These are phyloP conservation scores for Coemansia erecta DNA, from an alignment of 192 early-diverging fungal species.

Conservation along the genomic window DNA sequence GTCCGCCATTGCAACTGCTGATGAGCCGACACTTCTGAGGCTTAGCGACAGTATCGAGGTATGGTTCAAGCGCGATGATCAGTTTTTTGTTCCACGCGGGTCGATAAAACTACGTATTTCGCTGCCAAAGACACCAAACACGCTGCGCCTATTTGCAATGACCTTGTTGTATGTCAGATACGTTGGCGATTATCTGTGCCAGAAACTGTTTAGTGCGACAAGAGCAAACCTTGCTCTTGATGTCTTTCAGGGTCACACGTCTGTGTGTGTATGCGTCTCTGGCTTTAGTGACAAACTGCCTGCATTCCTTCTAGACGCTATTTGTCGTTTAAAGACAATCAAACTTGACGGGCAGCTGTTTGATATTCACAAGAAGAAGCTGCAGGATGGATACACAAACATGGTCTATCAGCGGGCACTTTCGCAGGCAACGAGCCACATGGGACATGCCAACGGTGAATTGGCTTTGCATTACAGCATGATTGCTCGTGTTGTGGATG, in stretches of 20 bases:
- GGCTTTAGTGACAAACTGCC: conserved; percentile 86
- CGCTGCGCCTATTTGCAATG: not conserved
- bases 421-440: conserved; percentile 58
- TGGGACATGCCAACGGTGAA: conserved; percentile 15
- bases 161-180: not conserved
- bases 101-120: not conserved
- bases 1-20: not conserved
- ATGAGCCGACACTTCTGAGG: not conserved
- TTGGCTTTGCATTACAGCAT: conserved; percentile 64
- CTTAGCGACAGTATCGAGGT: not conserved
- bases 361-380: conserved; percentile 47
- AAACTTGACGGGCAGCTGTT: not conserved
- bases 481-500: conserved; percentile 60
- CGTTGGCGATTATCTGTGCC: not conserved
- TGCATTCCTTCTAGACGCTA: conserved; percentile 62
- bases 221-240: conserved; percentile 69
- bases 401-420: conserved; percentile 57
- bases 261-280: conserved; percentile 57
- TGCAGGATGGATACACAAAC: conserved; percentile 47
- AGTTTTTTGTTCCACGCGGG: not conserved
- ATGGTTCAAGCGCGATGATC: conserved; percentile 7
- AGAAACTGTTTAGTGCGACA: conserved; percentile 72
- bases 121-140: not conserved
- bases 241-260: conserved; percentile 59
- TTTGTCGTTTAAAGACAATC: conserved; percentile 36